phyloP scores from a whole-genome alignment of 306 rosid species.

The Gastrolobium bilobum region DNA sequence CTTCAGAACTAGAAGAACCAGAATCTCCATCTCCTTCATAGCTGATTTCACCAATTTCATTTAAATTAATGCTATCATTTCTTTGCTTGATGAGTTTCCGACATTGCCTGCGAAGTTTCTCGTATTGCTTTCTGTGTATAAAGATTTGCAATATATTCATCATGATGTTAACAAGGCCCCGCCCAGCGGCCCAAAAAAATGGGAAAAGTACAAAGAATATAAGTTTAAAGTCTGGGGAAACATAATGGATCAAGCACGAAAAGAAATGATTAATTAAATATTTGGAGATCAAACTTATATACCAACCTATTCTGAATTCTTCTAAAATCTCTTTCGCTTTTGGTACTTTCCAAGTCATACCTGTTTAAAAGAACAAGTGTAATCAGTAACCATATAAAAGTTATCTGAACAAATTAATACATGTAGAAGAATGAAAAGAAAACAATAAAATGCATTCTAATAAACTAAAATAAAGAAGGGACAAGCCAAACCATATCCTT shows the following conservation, averaged over 20 bases:
- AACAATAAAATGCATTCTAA: not conserved
- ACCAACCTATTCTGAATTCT: constrained; percentile 79
- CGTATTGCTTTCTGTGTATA: constrained; percentile 85
- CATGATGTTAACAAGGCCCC: constrained; percentile 5
- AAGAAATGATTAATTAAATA: not conserved
- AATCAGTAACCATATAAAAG: constrained; percentile 50
- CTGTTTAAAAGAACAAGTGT: constrained; percentile 61
- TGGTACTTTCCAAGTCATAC: constrained; percentile 80
- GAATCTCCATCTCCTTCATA: constrained; percentile 69
- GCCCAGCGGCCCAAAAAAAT: constrained; percentile 6
- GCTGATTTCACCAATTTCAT: constrained; percentile 65
- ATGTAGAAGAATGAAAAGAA: not conserved
- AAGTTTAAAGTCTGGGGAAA: constrained; percentile 10
- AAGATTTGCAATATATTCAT: constrained; percentile 37
- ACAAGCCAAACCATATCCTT: constrained; percentile 28
- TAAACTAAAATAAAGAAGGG: constrained; percentile 25
- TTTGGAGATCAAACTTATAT: constrained; percentile 22
- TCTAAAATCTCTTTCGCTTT: constrained; percentile 78
- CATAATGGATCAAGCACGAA: constrained; percentile 34
- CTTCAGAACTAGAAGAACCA: constrained; percentile 95
- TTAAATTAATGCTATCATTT: constrained; percentile 66
- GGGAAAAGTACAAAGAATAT: constrained; percentile 30
- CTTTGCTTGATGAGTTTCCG: constrained; percentile 67
- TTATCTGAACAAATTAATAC: constrained; percentile 2
- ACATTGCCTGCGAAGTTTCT: constrained; percentile 84